Base-by-base conservation (phyloP, 2,329 filamentous ascomycete species). In the Trichothecium sympodiale region DNA sequence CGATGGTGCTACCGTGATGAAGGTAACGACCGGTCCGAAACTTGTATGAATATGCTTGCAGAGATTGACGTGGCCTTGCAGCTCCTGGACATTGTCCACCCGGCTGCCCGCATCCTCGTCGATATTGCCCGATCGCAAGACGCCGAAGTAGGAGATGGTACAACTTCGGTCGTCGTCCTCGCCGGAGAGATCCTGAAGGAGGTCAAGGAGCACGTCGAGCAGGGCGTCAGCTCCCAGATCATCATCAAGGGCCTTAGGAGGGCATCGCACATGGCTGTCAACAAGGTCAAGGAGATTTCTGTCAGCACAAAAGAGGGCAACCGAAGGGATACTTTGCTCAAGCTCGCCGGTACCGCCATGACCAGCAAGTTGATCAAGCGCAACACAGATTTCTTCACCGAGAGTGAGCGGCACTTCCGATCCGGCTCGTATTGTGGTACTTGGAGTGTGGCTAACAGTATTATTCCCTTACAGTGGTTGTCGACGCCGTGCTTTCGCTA, bases 51-150 rank as follows among this genome's bases (percentile, higher is more conserved):
- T 28, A 16, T 15, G 7, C 4, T 8, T 3, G n/a, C n/a, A 29
- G 14, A 17, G 16, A 23, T 38, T 42, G 35, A 36, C 35, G 29
- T 26, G 29, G 20, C 33, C 9, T 20, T 34, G 5, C 52, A 91
- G 85, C 83, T 98, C 37, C 83, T 98, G 57, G 91, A 98, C 59
- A 96, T 98, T 53, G 85, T 98, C 43, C 91, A 98, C 68, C 91
- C 91, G 48, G 91, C 91, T 48, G 91, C 91, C 51, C 81, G 88
- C 60, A 91, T 98, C 59, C 83, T 98, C 54, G 93, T 91, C 60
- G 91, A 98, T 59, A 98, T 98, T 55, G 89, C 91, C 45, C 81
- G 91, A 64, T 96, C 89, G 56, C 91, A 98, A 80, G 91, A 98
- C 61, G 91, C 91, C 48, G 91, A 98, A 70, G 91, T 98, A 39